Evolutionary conservation across 768 basidiomycete species (phyloP), one percentile per base, ranked within the genome.

Genomic region (Xerocomellus intermedius): DNA sequence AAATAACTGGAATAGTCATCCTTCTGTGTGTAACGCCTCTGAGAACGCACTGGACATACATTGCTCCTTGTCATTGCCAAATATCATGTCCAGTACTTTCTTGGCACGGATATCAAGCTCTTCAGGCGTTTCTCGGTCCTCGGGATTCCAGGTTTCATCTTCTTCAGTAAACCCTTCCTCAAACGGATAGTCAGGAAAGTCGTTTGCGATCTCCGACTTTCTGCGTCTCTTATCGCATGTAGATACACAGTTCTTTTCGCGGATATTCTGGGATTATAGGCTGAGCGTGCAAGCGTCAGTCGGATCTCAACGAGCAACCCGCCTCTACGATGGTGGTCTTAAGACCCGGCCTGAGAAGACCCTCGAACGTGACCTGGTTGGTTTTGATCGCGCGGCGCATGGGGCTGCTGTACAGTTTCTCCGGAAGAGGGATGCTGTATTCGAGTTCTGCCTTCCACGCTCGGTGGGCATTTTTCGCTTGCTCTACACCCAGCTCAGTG

Each of bases 201-300:
- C 60, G 0, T 54, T 52, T 0, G 67, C 60, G 55, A 91, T 84
- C 50, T 80, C 75, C 0, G 79, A 74, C 32, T 70, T 74, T 2
- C 76, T 73, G 19, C 75, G 74, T 14, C 89, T 80, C 58, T 80
- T 78, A 67, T 91, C 89, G 62, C 87, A 89, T 0, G 87, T 89
- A 55, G 89, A 87, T 1, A 81, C 77, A 0, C 87, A 82, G 55
- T 82, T 80, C 56, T 77, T 77, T 67, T 91, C 89, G 30, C 88
- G 81, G 45, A 82, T 79, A 55, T 85, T 78, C 89, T 91, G 22
- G 1, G 8, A 7, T 32, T 1, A 43, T 16, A 35, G 8, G 38
- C 2, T 48, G 28, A 62, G 48, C 22, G 4, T 7, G 38, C 22
- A 33, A 52, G 16, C 9, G 1, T 30, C 32, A 4, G 4, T 39